Conservation (phyloP, 2,329 filamentous ascomycete species). For the Alternaria gaisen region DNA sequence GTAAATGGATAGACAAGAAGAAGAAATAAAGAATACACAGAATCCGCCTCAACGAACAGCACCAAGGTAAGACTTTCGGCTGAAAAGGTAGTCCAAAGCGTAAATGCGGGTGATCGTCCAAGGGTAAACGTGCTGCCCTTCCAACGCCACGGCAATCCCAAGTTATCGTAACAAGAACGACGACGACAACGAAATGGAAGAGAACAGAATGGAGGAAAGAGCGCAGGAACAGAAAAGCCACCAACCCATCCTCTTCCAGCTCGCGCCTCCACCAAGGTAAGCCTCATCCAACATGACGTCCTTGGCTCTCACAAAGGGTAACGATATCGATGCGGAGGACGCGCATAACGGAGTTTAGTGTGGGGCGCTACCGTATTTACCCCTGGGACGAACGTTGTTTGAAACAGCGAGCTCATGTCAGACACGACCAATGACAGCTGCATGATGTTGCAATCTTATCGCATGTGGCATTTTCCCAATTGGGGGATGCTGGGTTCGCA, state of each 20-base stretch:
- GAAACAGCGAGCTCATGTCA: constrained; percentile 14
- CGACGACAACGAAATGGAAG: neutral
- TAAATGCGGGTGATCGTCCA: neutral
- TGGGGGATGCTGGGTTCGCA: neutral
- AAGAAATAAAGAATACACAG: neutral
- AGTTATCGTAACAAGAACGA: neutral
- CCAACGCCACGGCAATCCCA: neutral
- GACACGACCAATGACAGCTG: constrained; percentile 7
- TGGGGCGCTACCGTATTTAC: constrained; percentile 6
- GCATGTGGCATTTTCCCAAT: neutral
- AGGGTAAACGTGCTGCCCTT: neutral
- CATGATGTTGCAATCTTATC: constrained; percentile 1
- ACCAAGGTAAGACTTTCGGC: neutral
- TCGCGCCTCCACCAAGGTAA: constrained; percentile 6
- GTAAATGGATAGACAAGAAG: constrained; percentile 2
- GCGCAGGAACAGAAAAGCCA: neutral
- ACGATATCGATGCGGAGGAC: neutral
- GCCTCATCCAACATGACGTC: constrained; percentile 13
- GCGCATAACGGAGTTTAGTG: neutral
- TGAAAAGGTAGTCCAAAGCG: neutral
- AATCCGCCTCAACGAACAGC: neutral
- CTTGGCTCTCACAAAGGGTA: constrained; percentile 1
- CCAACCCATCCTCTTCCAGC: neutral
- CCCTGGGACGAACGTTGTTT: constrained; percentile 13
- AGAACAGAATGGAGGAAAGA: neutral